Evolutionary conservation across 164 flowering plant genomes (phyloP).

Genomic region (Stephania japonica): DNA sequence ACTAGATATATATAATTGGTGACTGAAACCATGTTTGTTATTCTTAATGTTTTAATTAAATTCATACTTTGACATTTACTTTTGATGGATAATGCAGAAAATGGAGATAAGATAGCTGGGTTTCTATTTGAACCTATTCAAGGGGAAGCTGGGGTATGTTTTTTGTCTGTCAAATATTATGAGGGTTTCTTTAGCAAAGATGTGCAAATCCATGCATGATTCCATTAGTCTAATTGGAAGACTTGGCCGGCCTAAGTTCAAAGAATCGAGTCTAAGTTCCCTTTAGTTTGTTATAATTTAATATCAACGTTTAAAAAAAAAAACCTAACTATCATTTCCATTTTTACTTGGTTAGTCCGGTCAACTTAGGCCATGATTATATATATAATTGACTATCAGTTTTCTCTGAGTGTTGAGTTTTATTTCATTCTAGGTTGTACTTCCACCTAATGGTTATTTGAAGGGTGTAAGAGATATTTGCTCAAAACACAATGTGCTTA

Average conservation of each 20-base stretch:
- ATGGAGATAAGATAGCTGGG: slow-evolving; percentile 81
- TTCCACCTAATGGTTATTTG: slow-evolving; percentile 94
- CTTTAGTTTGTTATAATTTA: background rate
- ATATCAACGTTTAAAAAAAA: background rate
- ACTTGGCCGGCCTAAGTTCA: background rate
- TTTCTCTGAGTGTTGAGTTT: background rate
- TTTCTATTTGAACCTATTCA: slow-evolving; percentile 98
- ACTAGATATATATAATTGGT: background rate
- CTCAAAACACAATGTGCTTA: slow-evolving; percentile 68
- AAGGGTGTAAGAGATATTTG: slow-evolving; percentile 81
- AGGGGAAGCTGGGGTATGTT: slow-evolving; percentile 98
- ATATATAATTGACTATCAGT: background rate
- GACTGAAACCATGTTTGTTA: background rate
- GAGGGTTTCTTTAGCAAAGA: background rate
- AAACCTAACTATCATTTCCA: background rate
- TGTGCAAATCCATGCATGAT: background rate
- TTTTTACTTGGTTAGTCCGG: background rate
- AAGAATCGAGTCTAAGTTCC: background rate
- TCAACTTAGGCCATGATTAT: background rate
- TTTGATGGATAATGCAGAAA: slow-evolving; percentile 45
- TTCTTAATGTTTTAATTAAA: background rate
- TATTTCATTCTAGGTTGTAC: slow-evolving; percentile 47
- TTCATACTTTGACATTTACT: background rate
- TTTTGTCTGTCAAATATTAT: background rate
- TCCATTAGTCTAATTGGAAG: background rate